Evolutionary conservation across 371 early-diverging fungal genomes (phyloP), one percentile per base, ranked within the genome.

Genomic region (Syncephalis plumigaleata): DNA sequence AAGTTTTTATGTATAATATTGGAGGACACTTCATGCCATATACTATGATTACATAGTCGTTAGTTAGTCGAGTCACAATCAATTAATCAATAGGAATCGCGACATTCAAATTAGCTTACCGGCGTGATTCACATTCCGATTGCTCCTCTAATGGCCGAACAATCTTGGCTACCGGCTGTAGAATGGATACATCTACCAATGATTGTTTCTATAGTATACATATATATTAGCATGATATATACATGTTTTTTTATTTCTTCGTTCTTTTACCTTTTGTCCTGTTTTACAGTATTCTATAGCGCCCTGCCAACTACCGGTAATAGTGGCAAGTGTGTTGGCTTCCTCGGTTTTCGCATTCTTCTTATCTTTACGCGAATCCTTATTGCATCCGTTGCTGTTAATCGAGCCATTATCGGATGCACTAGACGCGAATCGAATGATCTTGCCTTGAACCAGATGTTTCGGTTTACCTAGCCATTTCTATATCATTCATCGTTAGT

Each of bases 251-350:
- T 51, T 54, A 23, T 77, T 58, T 51, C 64, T 48, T 37, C 31
- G 11, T 7, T 31, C 7, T 4, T 11, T 11, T 31, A 31, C 31
- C 31, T 31, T 31, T 31, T 4, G 4, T 7, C 31, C 31, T 11
- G 31, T 31, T 31, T 31, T 31, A 7, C 7, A 7, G 11, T 31
- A 31, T 4, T 31, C 31, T 11, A 31, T 31, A 11, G 11, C 31
- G 11, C 65, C 67, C 54, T 71, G 70, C 80, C 80, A 82, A 44
- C 57, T 56, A 15, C 83, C 83, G 24, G 51, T 50, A 18, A 82
- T 48, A 23, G 65, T 68, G 20, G 69, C 71, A 26, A 79, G 55
- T 1, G 71, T 59, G 7, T 61, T 46, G 39, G 53, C 51, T 18
- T 64, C 63, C 17, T 69, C 66, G 36, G 71, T 60, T 20, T 66